phyloP scores from a whole-genome alignment of 805 yeast genomes.

The Candida tammaniensis region DNA sequence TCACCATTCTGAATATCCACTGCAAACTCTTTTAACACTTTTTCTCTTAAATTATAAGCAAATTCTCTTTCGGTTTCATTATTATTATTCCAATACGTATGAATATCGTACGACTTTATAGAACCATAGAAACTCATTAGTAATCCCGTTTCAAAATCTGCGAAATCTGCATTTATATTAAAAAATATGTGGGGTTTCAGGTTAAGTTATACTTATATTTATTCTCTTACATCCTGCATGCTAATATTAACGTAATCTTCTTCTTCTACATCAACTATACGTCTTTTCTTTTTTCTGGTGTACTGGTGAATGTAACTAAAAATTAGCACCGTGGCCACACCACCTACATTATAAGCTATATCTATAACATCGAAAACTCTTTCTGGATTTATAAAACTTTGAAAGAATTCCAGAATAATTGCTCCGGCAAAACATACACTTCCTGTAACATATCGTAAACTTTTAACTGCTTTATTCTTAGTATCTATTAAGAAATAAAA shows the following conservation, averaged over 20 bases:
- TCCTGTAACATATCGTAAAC: constrained; percentile 33
- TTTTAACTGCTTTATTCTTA: constrained; percentile 24
- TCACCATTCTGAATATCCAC: constrained; percentile 39
- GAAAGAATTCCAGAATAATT: constrained; percentile 50
- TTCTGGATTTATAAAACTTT: constrained; percentile 42
- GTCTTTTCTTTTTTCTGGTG: not conserved
- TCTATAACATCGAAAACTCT: constrained; percentile 51
- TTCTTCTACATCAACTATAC: not conserved
- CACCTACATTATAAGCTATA: constrained; percentile 35
- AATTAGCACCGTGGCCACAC: constrained; percentile 27
- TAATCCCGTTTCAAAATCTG: not conserved
- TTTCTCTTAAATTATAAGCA: constrained; percentile 37
- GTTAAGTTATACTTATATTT: not conserved
- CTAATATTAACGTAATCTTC: constrained; percentile 9
- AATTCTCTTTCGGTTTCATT: constrained; percentile 28
- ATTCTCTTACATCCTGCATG: constrained; percentile 8
- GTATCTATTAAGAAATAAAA: constrained; percentile 46
- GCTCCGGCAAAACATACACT: constrained; percentile 45
- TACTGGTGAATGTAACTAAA: not conserved
- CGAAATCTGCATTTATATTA: constrained; percentile 1
- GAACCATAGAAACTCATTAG: constrained; percentile 17
- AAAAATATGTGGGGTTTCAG: not conserved
- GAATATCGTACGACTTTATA: constrained; percentile 49
- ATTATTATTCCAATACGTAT: constrained; percentile 48
- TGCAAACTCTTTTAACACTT: constrained; percentile 40